Evolutionary conservation across 2,329 filamentous ascomycete genomes (phyloP).

Genomic region (Beauveria pseudobassiana): DNA sequence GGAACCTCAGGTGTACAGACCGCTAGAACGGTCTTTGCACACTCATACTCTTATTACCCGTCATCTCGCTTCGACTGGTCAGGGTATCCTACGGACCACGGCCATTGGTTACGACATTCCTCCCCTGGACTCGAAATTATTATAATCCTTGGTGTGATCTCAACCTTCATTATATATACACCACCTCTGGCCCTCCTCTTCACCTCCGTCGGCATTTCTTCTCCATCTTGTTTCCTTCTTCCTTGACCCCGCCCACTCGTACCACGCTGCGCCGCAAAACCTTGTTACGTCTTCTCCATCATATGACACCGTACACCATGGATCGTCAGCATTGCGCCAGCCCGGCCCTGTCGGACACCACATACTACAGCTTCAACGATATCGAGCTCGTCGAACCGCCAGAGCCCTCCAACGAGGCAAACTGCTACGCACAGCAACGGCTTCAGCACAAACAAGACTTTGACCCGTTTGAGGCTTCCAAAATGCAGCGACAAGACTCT

Average conservation of each 20-base stretch:
- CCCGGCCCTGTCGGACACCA: slow-evolving; percentile 39
- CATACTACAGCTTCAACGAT: slow-evolving; percentile 49
- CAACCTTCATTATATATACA: slow-evolving; percentile 1
- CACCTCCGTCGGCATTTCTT: background rate
- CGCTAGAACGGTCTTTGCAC: background rate
- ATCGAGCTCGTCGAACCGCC: slow-evolving; percentile 38
- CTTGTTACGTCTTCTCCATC: background rate
- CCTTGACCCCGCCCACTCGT: background rate
- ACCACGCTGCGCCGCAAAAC: background rate
- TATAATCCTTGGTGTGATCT: background rate
- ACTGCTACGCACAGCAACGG: slow-evolving; percentile 10
- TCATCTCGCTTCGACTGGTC: slow-evolving; percentile 2
- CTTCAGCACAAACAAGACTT: slow-evolving; percentile 6
- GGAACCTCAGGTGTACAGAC: slow-evolving; percentile 8
- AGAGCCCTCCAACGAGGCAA: slow-evolving; percentile 19
- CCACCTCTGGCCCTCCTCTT: background rate
- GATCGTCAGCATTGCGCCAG: slow-evolving; percentile 26
- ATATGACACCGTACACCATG: slow-evolving; percentile 16
- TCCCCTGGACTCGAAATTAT: slow-evolving; percentile 5
- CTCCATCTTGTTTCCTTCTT: background rate
- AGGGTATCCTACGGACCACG: background rate
- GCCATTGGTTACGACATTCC: background rate
- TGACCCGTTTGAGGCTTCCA: slow-evolving; percentile 19
- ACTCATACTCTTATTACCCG: background rate
- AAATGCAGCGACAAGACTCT: slow-evolving; percentile 50